Evolutionary conservation across 306 rosid genomes (phyloP).

Genomic region (Acacia melanoxylon): DNA sequence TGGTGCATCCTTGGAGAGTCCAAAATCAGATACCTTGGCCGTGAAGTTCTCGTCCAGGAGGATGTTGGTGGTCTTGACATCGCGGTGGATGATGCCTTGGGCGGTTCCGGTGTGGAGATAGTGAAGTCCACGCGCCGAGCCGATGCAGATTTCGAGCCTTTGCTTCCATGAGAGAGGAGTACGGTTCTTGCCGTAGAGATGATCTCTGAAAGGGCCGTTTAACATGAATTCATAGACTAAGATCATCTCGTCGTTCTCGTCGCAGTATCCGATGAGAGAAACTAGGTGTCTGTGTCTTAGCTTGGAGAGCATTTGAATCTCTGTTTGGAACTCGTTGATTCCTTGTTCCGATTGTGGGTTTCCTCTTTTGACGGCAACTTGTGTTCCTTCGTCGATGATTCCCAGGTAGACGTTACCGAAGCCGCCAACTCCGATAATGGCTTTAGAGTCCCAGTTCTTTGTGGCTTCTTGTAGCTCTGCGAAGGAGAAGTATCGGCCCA

Average conservation of each 20-base stretch:
- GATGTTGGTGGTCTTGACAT: conserved; percentile 61
- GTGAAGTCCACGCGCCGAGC: conserved; percentile 61
- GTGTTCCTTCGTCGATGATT: conserved; percentile 54
- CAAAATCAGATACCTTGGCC: conserved; percentile 66
- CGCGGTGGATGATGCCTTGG: conserved; percentile 67
- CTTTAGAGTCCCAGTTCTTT: conserved; percentile 52
- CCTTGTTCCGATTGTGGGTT: conserved; percentile 76
- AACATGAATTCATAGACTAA: conserved; percentile 66
- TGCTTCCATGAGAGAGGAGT: conserved; percentile 58
- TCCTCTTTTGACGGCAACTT: conserved; percentile 65
- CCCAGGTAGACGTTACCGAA: conserved; percentile 62
- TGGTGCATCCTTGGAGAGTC: conserved; percentile 62
- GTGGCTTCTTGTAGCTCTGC: conserved; percentile 61
- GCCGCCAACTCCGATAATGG: conserved; percentile 64
- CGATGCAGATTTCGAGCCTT: conserved; percentile 57
- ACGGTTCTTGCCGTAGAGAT: conserved; percentile 60
- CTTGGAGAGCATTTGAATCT: conserved; percentile 64
- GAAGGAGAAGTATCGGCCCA: conserved; percentile 53
- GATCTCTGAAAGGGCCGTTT: conserved; percentile 59
- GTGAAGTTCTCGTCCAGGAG: conserved; percentile 58
- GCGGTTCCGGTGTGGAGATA: conserved; percentile 70
- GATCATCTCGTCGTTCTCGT: conserved; percentile 61
- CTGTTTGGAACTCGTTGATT: conserved; percentile 58
- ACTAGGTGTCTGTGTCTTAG: conserved; percentile 65
- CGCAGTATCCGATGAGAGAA: conserved; percentile 63